Evolutionary conservation across 768 basidiomycete species (phyloP).

Genomic region (Vararia minispora): DNA sequence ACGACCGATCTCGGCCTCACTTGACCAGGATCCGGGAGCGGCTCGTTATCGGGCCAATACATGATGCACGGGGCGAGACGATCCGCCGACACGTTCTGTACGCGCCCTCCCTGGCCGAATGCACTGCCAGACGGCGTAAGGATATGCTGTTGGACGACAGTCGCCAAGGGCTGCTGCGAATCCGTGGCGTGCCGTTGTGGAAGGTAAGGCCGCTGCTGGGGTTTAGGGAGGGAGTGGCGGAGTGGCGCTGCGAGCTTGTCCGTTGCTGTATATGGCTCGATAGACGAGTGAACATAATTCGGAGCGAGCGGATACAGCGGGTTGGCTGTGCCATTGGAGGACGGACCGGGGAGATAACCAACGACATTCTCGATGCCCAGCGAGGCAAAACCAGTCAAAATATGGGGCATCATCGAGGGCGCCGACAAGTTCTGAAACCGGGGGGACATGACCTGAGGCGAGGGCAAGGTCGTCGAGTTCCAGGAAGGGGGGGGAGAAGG

Average conservation of each 20-base stretch:
- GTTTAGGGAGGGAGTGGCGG: constrained; percentile 4
- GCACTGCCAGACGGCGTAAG: constrained; percentile 78
- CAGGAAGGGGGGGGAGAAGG: constrained; percentile 17
- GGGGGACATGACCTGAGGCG: constrained; percentile 16
- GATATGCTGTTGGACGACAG: too few relatives aligned
- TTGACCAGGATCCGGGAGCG: constrained; percentile 71
- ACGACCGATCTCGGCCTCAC: constrained; percentile 44
- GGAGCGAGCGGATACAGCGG: too few relatives aligned
- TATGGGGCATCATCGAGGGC: too few relatives aligned
- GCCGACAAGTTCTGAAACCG: constrained; percentile 3
- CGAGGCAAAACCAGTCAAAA: too few relatives aligned
- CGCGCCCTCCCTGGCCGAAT: constrained; percentile 65
- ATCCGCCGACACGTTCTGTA: constrained; percentile 69
- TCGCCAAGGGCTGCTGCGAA: constrained; percentile 2
- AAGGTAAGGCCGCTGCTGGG: constrained; percentile 7
- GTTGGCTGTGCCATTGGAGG: too few relatives aligned
- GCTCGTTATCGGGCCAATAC: constrained; percentile 89
- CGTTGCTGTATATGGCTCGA: too few relatives aligned
- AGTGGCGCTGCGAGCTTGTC: constrained; percentile 9
- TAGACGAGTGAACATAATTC: too few relatives aligned
- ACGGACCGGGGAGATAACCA: too few relatives aligned
- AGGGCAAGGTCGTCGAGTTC: constrained; percentile 16
- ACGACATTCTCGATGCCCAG: too few relatives aligned
- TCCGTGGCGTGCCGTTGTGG: constrained; percentile 5
- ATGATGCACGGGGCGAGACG: constrained; percentile 67